Percentiles rank a stretch among this genome's conserved stretches.
phyloP scores from a whole-genome alignment of 495 filamentous ascomycete species.

The Beverwykella pulmonaria region DNA sequence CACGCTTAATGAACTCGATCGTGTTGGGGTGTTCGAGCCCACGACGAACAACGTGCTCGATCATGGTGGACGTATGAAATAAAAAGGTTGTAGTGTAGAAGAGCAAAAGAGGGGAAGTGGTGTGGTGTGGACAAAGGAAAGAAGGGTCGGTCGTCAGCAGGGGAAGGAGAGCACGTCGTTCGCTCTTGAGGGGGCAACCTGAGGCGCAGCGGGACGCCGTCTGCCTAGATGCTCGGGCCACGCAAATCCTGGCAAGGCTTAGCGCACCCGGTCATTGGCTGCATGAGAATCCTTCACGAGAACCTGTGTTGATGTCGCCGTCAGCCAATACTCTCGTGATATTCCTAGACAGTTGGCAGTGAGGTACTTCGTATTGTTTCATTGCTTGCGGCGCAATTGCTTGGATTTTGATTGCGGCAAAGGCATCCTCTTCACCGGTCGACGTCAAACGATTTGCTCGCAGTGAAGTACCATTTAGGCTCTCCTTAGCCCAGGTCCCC shows the following conservation, averaged over 20 bases:
- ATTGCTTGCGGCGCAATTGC: too few species aligned
- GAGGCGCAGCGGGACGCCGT: conserved; percentile 8
- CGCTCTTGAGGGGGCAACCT: neutral
- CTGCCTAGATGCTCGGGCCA: conserved; percentile 12
- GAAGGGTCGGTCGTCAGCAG: conserved; percentile 1
- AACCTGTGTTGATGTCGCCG: neutral
- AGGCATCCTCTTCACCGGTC: too few species aligned
- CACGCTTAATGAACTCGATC: conserved; percentile 16
- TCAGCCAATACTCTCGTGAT: conserved; percentile 3
- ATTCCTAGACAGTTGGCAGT: neutral
- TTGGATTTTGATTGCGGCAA: too few species aligned
- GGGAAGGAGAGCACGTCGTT: neutral
- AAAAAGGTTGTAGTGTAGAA: neutral
- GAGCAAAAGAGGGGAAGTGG: neutral
- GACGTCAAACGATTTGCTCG: too few species aligned
- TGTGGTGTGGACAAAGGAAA: conserved; percentile 7
- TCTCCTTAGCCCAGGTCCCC: too few species aligned
- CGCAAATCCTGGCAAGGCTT: neutral
- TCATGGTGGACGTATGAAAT: conserved; percentile 19
- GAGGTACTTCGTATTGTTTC: too few species aligned
- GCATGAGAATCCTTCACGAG: conserved; percentile 1
- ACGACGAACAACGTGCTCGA: conserved; percentile 31
- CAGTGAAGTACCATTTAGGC: too few species aligned
- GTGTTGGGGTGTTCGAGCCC: conserved; percentile 19
- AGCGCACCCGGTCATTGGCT: conserved; percentile 2